Evolutionary conservation across 768 basidiomycete genomes (phyloP), one percentile per base, ranked within the genome.

Genomic region (Pulveroboletus sp.): DNA sequence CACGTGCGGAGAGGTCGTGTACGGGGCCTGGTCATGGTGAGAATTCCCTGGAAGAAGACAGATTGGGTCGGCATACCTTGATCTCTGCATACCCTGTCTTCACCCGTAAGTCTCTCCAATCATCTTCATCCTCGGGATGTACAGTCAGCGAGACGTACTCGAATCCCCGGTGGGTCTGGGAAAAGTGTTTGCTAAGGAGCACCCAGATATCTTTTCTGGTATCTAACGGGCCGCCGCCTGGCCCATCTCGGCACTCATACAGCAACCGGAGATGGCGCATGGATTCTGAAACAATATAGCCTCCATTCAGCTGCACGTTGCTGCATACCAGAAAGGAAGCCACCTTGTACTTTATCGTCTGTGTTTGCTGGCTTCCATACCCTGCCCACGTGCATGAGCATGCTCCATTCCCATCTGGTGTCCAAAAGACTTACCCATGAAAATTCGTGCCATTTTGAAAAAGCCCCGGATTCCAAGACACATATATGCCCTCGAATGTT

Each of bases 391-490:
- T n/a, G n/a, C 6, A 20, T 62, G 40, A 53, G 24, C 14, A 32
- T 27, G 8, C 14, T 16, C n/a, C 13, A n/a, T 3, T 2, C 2
- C n/a, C 16, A 24, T 13, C 24, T 10, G 19, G 10, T 9, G 20
- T 34, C 24, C 10, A 37, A 29, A 45, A 25, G 29, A 63, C 77
- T 40, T 47, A 88, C 92, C 87, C 85, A 50, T 95, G 91, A 52
- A 90, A 80, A 14, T 58, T 69, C 21, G 80, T 55, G 2, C 53
- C 52, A 24, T 74, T 66, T 3, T 70, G 54, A 69, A 90, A 87
- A 3, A 79, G 70, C 0, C 41, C 55, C 0, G 93, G 90, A 64
- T 93, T 76, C 95, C 95, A 98, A 61, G 87, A 95, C 31, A 89
- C 63, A 66, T 93, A 92, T 33, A 95, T 66, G 2, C 87, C 81